Conservation (phyloP, 2,329 filamentous ascomycete species). For the Neonectria coccinea region DNA sequence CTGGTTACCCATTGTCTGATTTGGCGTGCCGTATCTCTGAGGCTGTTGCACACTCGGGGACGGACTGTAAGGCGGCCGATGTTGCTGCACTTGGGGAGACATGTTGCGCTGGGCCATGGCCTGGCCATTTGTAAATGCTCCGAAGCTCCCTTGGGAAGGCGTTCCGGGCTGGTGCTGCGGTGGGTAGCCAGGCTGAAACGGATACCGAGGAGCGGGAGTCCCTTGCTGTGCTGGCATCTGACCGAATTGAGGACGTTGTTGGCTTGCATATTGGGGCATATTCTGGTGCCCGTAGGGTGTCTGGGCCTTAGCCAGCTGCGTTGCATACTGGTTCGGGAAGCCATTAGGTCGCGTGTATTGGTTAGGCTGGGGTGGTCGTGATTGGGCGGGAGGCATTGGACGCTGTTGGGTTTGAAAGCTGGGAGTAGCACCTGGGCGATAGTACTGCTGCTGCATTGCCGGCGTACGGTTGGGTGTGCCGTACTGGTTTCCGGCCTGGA, state of each 20-base stretch:
- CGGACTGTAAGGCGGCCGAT: conserved; percentile 54
- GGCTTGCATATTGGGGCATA: conserved; percentile 61
- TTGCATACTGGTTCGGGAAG: conserved; percentile 60
- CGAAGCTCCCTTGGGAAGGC: conserved; percentile 53
- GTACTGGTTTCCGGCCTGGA: conserved; percentile 59
- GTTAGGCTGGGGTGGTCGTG: conserved; percentile 57
- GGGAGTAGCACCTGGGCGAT: conserved; percentile 53
- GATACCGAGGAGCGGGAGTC: conserved; percentile 58
- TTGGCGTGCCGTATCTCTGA: conserved; percentile 50
- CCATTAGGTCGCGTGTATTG: conserved; percentile 64
- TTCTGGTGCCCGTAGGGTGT: conserved; percentile 64
- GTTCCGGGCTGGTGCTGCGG: conserved; percentile 52
- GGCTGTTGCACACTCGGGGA: conserved; percentile 53
- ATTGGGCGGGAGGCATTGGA: conserved; percentile 48
- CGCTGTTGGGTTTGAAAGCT: conserved; percentile 58
- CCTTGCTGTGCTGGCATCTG: conserved; percentile 56
- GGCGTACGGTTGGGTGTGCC: conserved; percentile 60
- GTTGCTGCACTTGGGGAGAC: conserved; percentile 57
- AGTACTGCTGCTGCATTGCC: conserved; percentile 59
- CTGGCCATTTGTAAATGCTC: conserved; percentile 58
- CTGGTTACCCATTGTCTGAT: conserved; percentile 46
- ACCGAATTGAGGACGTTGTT: conserved; percentile 58
- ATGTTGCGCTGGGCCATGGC: conserved; percentile 56
- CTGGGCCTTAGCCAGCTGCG: conserved; percentile 64
- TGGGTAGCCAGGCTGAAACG: conserved; percentile 54